Evolutionary conservation across 2,329 filamentous ascomycete genomes (phyloP), one percentile per base, ranked within the genome.

Genomic region (Pyrenophora teres): DNA sequence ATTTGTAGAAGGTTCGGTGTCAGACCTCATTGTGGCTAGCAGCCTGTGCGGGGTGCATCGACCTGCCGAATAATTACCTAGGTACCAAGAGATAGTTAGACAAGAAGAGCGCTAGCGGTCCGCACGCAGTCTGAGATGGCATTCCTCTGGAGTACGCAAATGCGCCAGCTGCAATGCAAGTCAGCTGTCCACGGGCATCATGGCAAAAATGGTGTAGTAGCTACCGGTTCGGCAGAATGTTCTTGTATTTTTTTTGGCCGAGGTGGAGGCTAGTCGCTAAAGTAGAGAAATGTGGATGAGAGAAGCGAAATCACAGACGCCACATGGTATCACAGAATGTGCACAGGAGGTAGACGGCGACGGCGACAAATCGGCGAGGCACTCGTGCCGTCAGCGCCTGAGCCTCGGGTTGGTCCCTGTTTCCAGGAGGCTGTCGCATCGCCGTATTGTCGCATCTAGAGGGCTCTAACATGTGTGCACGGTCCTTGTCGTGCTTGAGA

Each of bases 121-220:
- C 10, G 27, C 27, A 52, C 44, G 47, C 36, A 50, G 39, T 39
- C 42, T 25, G 40, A 44, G 3, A 21, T 21, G 19, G 18, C 18
- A 36, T 18, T 18, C 23, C 35, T 25, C 42, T 21, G 16, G 21
- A 25, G 23, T 25, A 2, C 8, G 15, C 33, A 18, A 18, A 23
- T 31, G 36, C 38, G 49, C 39, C 4, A 49, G 40, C 48, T 19
- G 32, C 16, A 41, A 25, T 15, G 25, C 32, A 47, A 16, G 53
- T 62, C 60, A 62, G 53, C 45, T 50, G 53, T 40, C 37, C 47
- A 54, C 56, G 59, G 61, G 46, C 43, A 46, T 55, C 39, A 35
- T 43, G 49, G 36, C 59, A 47, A 49, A 60, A 58, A 43, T 27
- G 57, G 55, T 2, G 10, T 12, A 30, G 25, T 27, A 30, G 10